Evolutionary conservation across 768 basidiomycete genomes (phyloP).

Genomic region (Podaxis sp.): DNA sequence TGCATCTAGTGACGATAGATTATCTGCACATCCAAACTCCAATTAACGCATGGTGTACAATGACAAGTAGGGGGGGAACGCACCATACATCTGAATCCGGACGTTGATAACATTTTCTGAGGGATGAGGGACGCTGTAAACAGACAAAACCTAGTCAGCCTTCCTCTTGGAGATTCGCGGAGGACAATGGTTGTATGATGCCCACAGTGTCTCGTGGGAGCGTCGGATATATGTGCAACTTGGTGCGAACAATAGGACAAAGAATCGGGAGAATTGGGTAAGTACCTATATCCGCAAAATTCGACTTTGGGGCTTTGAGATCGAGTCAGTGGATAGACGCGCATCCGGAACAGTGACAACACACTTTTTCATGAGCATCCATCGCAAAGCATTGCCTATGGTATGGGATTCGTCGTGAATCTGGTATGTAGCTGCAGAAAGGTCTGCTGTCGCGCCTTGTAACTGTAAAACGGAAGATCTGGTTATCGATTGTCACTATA

Average conservation of each 20-base stretch:
- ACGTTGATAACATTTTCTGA: conserved; percentile 96
- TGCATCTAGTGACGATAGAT: conserved; percentile 81
- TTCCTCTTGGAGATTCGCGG: conserved; percentile 2
- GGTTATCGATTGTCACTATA: neutral
- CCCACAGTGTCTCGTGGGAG: conserved; percentile 4
- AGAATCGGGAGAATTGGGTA: neutral
- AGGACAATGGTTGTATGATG: conserved; percentile 3
- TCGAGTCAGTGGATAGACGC: conserved; percentile 11
- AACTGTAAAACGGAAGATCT: conserved; percentile 50
- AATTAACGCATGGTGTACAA: neutral
- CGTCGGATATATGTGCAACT: conserved; percentile 7
- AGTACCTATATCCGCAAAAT: conserved; percentile 95
- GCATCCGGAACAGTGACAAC: conserved; percentile 22
- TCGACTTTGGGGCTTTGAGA: conserved; percentile 84
- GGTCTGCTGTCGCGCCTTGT: conserved; percentile 76
- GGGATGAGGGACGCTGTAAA: conserved; percentile 82
- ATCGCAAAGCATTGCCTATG: conserved; percentile 89
- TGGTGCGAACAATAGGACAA: conserved; percentile 9
- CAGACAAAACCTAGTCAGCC: neutral
- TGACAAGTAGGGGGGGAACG: conserved; percentile 28
- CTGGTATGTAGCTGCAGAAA: conserved; percentile 89
- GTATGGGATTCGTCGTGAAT: conserved; percentile 95
- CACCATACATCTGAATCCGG: conserved; percentile 99
- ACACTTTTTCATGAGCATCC: conserved; percentile 99
- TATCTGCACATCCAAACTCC: conserved; percentile 48